These are phyloP conservation scores for Globisporangium alternatum DNA, from an alignment of 352 stramenopile species.

Conservation along the genomic window DNA sequence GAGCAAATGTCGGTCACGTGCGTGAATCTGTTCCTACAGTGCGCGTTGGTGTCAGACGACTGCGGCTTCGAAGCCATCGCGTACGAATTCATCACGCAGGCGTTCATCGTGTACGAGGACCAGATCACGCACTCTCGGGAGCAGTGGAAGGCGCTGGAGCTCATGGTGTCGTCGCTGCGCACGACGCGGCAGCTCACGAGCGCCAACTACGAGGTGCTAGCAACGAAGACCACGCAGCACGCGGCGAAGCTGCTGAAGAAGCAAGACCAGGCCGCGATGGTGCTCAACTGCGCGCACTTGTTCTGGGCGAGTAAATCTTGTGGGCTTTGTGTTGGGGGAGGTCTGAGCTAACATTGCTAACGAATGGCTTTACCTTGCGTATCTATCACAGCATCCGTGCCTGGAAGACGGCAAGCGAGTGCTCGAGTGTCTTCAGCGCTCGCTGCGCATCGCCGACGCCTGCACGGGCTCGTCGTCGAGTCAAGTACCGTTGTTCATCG, in stretches of 20 bases:
- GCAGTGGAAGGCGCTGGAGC: slow-evolving; percentile 86
- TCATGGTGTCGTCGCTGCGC: slow-evolving; percentile 90
- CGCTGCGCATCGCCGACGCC: slow-evolving; percentile 94
- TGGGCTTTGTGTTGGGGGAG: not conserved
- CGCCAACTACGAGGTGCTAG: slow-evolving; percentile 93
- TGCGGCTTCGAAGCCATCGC: slow-evolving; percentile 89
- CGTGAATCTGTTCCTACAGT: slow-evolving; percentile 95
- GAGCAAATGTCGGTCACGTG: slow-evolving; percentile 69
- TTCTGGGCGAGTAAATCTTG: slow-evolving; percentile 85
- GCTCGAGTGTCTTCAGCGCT: slow-evolving; percentile 96
- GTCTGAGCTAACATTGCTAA: not conserved
- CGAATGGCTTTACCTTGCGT: slow-evolving; percentile 4
- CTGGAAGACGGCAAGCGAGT: slow-evolving; percentile 93
- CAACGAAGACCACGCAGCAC: slow-evolving; percentile 97
- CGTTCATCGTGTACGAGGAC: slow-evolving; percentile 97
- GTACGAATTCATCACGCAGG: slow-evolving; percentile 96
- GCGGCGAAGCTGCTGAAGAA: slow-evolving; percentile 96
- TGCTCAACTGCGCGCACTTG: slow-evolving; percentile 93
- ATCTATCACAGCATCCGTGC: slow-evolving; percentile 37
- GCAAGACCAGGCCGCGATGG: slow-evolving; percentile 94
- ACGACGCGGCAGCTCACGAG: slow-evolving; percentile 74
- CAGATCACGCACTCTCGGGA: slow-evolving; percentile 90
- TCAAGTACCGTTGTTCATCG: slow-evolving; percentile 95
- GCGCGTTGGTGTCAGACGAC: slow-evolving; percentile 85
- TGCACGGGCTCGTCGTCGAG: slow-evolving; percentile 65